Conservation (phyloP, 2,329 filamentous ascomycete species). For the Phialophora macrospora region DNA sequence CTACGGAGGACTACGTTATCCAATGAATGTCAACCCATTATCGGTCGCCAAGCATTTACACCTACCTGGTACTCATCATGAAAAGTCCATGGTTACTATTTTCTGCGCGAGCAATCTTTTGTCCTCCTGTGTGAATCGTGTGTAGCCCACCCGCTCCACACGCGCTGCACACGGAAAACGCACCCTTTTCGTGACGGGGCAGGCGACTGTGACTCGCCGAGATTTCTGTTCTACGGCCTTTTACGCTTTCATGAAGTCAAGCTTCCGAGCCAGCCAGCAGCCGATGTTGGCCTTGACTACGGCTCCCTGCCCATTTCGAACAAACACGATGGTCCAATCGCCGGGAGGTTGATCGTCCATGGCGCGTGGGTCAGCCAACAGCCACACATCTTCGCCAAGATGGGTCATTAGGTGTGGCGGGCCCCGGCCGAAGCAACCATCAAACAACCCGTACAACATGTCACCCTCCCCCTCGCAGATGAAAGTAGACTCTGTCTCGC, state of each 20-base stretch:
- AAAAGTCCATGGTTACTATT: too few relatives aligned
- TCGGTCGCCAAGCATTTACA: too few relatives aligned
- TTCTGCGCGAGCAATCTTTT: too few relatives aligned
- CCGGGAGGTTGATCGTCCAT: conserved; percentile 51
- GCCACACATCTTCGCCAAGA: conserved; percentile 50
- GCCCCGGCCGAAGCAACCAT: conserved; percentile 51
- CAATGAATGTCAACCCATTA: too few relatives aligned
- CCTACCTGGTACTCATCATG: too few relatives aligned
- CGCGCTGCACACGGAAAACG: too few relatives aligned
- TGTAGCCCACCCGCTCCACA: too few relatives aligned
- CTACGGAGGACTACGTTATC: too few relatives aligned
- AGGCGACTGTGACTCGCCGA: too few relatives aligned
- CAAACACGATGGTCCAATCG: conserved; percentile 52
- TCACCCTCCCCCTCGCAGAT: conserved; percentile 44
- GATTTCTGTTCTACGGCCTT: too few relatives aligned
- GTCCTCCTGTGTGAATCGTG: too few relatives aligned
- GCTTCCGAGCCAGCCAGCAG: conserved; percentile 50
- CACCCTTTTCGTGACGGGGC: too few relatives aligned
- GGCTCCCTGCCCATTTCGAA: conserved; percentile 38
- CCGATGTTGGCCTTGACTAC: conserved; percentile 45
- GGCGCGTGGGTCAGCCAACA: conserved; percentile 47
- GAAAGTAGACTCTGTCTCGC: conserved; percentile 48
- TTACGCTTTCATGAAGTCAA: conserved; percentile 14
- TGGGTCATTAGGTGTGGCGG: conserved; percentile 47
- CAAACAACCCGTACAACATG: conserved; percentile 51